Evolutionary conservation across 148 eudicot species (phyloP).

Genomic region (Linanthus parryae): DNA sequence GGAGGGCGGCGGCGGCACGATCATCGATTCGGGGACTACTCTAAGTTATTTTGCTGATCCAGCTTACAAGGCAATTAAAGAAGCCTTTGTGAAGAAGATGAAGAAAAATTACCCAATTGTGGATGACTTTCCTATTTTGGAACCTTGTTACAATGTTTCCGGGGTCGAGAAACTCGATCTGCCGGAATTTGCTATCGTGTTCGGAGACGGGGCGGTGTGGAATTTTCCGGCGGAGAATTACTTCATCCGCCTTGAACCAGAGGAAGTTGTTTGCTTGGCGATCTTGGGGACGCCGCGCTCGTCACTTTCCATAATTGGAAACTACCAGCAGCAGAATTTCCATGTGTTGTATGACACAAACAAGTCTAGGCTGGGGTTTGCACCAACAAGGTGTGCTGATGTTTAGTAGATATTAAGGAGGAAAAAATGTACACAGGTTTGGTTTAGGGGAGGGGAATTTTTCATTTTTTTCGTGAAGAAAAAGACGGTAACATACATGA

Average conservation of each 20-base stretch:
- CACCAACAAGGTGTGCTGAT: slow-evolving; percentile 74
- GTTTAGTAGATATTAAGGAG: slow-evolving; percentile 9
- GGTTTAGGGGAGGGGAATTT: background rate
- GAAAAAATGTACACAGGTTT: background rate
- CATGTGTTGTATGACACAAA: slow-evolving; percentile 81
- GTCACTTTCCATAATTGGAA: slow-evolving; percentile 77
- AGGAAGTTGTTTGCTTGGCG: slow-evolving; percentile 74
- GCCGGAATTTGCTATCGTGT: slow-evolving; percentile 64
- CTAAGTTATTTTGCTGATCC: slow-evolving; percentile 76
- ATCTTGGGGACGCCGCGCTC: slow-evolving; percentile 54
- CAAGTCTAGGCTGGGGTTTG: slow-evolving; percentile 82
- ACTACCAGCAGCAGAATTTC: slow-evolving; percentile 95
- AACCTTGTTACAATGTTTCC: slow-evolving; percentile 86
- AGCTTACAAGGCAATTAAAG: slow-evolving; percentile 62
- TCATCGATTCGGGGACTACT: slow-evolving; percentile 92
- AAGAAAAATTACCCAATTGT: slow-evolving; percentile 39
- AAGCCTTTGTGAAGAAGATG: slow-evolving; percentile 49
- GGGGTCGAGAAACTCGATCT: slow-evolving; percentile 39
- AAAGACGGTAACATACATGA: background rate
- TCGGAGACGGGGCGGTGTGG: slow-evolving; percentile 78
- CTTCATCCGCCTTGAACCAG: slow-evolving; percentile 68
- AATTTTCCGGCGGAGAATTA: slow-evolving; percentile 78
- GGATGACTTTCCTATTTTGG: slow-evolving; percentile 53
- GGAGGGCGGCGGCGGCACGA: slow-evolving; percentile 78
- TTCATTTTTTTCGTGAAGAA: background rate